These are phyloP conservation scores for Phylloporus sp. DNA, from an alignment of 768 basidiomycete genomes.

Conservation along the genomic window DNA sequence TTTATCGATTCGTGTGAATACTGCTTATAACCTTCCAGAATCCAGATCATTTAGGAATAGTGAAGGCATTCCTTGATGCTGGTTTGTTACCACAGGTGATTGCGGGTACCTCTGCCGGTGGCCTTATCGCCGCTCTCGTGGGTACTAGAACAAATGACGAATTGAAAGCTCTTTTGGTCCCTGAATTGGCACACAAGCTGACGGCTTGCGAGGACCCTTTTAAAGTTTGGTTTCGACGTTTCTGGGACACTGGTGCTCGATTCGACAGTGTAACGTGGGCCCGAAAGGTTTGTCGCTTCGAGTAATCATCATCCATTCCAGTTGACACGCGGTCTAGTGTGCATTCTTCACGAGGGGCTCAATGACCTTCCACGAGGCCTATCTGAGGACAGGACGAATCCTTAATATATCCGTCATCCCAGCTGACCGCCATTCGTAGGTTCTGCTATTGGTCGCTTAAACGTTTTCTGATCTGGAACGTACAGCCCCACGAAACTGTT, in stretches of 20 bases:
- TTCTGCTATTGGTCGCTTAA: conserved; percentile 8
- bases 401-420: conserved; percentile 93
- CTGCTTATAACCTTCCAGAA: conserved; percentile 2
- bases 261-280: conserved; percentile 93
- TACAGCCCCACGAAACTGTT: conserved; percentile 88
- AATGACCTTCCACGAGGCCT: conserved; percentile 94
- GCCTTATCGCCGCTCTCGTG: conserved; percentile 67
- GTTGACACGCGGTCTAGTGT: conserved; percentile 41
- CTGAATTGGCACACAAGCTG: conserved; percentile 79
- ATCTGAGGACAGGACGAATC: conserved; percentile 86
- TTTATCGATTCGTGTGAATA: conserved; percentile 5
- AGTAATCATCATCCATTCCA: background rate
- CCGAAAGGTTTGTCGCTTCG: conserved; percentile 55
- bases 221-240: conserved; percentile 63
- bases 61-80: conserved; percentile 88
- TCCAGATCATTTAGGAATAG: conserved; percentile 83
- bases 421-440: conserved; percentile 81
- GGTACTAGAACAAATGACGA: conserved; percentile 91
- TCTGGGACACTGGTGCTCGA: conserved; percentile 86
- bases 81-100: conserved; percentile 86
- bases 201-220: conserved; percentile 80
- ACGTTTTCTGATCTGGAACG: conserved; percentile 4
- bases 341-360: conserved; percentile 91
- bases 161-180: conserved; percentile 69
- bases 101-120: conserved; percentile 93